Evolutionary conservation across 495 filamentous ascomycete species (phyloP).

Genomic region (Podospora pseudoanserina): DNA sequence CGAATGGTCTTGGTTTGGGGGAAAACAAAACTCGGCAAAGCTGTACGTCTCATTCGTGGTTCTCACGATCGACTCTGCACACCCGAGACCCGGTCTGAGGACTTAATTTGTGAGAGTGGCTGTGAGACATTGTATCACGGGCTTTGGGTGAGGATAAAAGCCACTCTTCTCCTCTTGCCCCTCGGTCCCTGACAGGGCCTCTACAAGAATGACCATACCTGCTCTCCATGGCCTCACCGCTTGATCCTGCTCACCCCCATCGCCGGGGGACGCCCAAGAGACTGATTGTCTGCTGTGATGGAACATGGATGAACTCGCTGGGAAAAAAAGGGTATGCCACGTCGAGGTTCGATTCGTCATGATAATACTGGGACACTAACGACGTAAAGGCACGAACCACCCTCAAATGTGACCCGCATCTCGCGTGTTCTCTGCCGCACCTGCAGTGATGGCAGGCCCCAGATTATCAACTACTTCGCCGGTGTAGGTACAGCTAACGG

Average conservation of each 20-base stretch:
- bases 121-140: not conserved
- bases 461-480: conserved; percentile 45
- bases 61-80: not conserved
- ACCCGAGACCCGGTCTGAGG: not conserved
- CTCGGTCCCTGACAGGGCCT: not conserved
- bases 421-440: conserved; percentile 33
- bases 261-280: conserved; percentile 23
- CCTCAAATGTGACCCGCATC: conserved; percentile 47
- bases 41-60: too few relatives aligned
- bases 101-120: not conserved
- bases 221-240: conserved; percentile 14
- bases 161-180: not conserved
- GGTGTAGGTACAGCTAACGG: conserved; percentile 45
- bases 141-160: not conserved
- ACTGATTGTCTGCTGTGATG: conserved; percentile 36
- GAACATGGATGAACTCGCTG: conserved; percentile 40
- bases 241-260: not conserved
- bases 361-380: too few relatives aligned
- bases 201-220: not conserved
- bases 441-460: conserved; percentile 33
- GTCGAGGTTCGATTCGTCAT: not conserved
- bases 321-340: conserved; percentile 25
- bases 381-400: conserved; percentile 26
- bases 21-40: too few relatives aligned
- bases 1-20: too few relatives aligned